Evolutionary conservation across 192 early-diverging fungal species (phyloP).

Genomic region (Coemansia sp.): DNA sequence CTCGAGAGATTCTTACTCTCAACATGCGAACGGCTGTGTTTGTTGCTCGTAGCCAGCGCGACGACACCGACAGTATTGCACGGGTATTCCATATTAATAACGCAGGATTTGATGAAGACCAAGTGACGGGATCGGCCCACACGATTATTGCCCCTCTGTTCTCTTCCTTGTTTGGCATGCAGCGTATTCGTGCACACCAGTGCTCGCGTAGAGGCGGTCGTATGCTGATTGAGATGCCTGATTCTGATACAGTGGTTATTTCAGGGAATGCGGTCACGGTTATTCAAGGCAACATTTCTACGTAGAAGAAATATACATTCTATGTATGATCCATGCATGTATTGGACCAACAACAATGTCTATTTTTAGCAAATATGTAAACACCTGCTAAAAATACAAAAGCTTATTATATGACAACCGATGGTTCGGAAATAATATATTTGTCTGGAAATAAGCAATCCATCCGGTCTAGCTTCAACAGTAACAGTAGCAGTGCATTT

Average conservation of each 20-base stretch:
- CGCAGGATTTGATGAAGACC: slow-evolving; percentile 24
- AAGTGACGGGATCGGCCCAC: slow-evolving; percentile 38
- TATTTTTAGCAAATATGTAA: too few species aligned
- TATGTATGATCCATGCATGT: too few species aligned
- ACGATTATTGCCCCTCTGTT: slow-evolving; percentile 25
- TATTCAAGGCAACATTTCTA: slow-evolving; percentile 11
- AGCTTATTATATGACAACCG: too few species aligned
- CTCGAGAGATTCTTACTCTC: neutral
- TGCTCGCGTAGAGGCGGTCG: slow-evolving; percentile 14
- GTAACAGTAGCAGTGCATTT: neutral
- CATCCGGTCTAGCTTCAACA: neutral
- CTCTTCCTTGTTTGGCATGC: slow-evolving; percentile 8
- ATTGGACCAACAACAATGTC: too few species aligned
- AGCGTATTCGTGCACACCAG: slow-evolving; percentile 19
- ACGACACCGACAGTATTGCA: slow-evolving; percentile 17
- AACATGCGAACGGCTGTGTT: slow-evolving; percentile 6
- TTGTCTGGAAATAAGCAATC: too few species aligned
- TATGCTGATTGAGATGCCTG: slow-evolving; percentile 5
- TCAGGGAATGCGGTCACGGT: slow-evolving; percentile 21
- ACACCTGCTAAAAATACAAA: too few species aligned
- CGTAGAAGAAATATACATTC: neutral
- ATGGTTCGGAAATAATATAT: too few species aligned
- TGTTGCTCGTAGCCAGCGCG: slow-evolving; percentile 2
- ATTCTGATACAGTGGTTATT: too few species aligned
- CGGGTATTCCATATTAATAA: slow-evolving; percentile 30